phyloP scores from a whole-genome alignment of 805 yeast genomes.

The Candida khao-thaluensis region DNA sequence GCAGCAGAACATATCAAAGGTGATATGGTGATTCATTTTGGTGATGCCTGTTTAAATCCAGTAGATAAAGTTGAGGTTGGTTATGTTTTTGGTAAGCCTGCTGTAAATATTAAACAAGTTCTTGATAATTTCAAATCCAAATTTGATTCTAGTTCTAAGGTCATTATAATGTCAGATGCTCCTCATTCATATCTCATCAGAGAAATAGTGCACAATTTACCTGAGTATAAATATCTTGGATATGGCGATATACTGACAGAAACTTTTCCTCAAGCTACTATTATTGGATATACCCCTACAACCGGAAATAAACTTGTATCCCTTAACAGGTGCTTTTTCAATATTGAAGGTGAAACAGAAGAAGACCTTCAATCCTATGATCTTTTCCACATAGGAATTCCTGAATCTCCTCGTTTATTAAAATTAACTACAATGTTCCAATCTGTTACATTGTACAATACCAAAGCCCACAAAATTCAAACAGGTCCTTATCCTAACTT shows the following conservation, averaged over 20 bases:
- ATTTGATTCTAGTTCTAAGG: conserved; percentile 38
- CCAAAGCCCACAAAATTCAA: conserved; percentile 27
- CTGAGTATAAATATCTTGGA: conserved; percentile 30
- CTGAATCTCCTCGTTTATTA: conserved; percentile 76
- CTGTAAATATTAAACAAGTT: conserved; percentile 43
- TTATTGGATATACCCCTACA: conserved; percentile 42
- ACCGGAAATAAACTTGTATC: conserved; percentile 1
- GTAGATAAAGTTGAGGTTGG: conserved; percentile 70
- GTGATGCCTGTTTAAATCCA: conserved; percentile 89
- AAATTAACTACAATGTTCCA: conserved; percentile 71
- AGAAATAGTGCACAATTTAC: conserved; percentile 35
- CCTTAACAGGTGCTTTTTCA: conserved; percentile 18
- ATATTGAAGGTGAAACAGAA: conserved; percentile 19
- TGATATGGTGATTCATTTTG: conserved; percentile 87
- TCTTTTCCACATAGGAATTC: conserved; percentile 68
- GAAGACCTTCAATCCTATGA: conserved; percentile 42
- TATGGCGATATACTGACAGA: conserved; percentile 33
- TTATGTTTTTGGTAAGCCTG: conserved; percentile 75
- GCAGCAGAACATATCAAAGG: conserved; percentile 92
- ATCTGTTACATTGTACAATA: conserved; percentile 51
- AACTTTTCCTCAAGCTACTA: conserved; percentile 29
- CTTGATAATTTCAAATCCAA: conserved; percentile 39
- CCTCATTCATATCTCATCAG: conserved; percentile 53
- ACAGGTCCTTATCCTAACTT: conserved; percentile 75
- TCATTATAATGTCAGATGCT: conserved; percentile 74